Base-by-base conservation (phyloP, 495 filamentous ascomycete genomes). In the Penicillium salamii region DNA sequence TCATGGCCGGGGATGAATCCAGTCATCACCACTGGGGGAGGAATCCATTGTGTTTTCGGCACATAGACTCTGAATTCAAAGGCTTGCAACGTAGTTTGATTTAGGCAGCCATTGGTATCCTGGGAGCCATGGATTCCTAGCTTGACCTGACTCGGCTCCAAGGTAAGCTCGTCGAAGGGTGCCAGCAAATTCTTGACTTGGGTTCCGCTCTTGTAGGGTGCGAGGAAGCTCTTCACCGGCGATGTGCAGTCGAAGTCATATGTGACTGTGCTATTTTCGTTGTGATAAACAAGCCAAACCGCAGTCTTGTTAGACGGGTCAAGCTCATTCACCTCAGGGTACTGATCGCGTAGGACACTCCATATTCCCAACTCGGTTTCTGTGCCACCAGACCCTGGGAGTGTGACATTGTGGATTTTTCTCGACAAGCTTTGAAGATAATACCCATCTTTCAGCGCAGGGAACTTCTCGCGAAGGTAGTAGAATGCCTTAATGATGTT, bases 401-500 rank as follows among this genome's bases (percentile, higher is more conserved):
- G 75, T 5, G 62, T 57, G 7, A 81, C 55, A 8, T 69, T 44
- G 6, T 65, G 55, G 21, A 81, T 86, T 37, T 79, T 62, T 19
- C 81, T 86, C 8, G 82, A 80, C 23, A 88, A 59, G 15, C 70
- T 68, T 36, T 74, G 52, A 7, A 89, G 59, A 0, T 65, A 61
- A 46, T 74, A 85, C 2, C 85, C 86, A 50, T 87, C 81, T 38
- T 87, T 83, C 14, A 89, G 62, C 3, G 82, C 78, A 0, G 83
- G 81, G 46, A 72, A 81, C 7, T 73, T 53, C 5, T 78, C 62
- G 19, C 86, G 80, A 46, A 88, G 58, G 42, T 80, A 69, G 45
- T 78, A 87, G 76, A 86, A 85, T 42, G 77, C 68, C 67, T 84
- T 85, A 53, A 87, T 69, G 42, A 86, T 78, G 55, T 85, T 86